phyloP scores from a whole-genome alignment of 2,329 filamentous ascomycete species.

The Epichloe gansuensis region DNA sequence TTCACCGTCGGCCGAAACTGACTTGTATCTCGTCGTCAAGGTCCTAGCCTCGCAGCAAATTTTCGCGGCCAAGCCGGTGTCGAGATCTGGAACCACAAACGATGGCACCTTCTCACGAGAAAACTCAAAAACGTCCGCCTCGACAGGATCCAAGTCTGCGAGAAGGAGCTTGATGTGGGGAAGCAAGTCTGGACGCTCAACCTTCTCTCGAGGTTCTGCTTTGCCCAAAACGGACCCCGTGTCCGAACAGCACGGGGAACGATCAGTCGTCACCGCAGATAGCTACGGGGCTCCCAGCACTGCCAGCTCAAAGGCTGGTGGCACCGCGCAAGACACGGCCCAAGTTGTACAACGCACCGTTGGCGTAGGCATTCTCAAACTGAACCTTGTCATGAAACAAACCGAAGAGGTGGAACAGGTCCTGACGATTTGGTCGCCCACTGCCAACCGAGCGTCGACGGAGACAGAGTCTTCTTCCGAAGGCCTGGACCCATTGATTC shows the following conservation, averaged over 20 bases:
- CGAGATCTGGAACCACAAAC: constrained; percentile 35
- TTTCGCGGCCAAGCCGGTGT: constrained; percentile 30
- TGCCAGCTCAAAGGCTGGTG: constrained; percentile 33
- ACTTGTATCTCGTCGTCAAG: constrained; percentile 74
- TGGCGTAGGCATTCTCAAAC: constrained; percentile 63
- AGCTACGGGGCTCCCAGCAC: constrained; percentile 38
- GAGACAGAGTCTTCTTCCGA: constrained; percentile 48
- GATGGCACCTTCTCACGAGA: constrained; percentile 31
- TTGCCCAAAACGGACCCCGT: constrained; percentile 41
- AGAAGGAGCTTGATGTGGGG: constrained; percentile 61
- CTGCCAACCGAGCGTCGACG: constrained; percentile 37
- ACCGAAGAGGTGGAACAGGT: constrained; percentile 61
- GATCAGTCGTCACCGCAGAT: constrained; percentile 30
- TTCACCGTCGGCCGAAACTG: constrained; percentile 47
- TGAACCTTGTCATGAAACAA: constrained; percentile 63
- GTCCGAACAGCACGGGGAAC: constrained; percentile 36
- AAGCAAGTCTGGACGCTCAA: constrained; percentile 40
- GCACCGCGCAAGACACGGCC: constrained; percentile 9
- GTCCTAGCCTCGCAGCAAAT: constrained; percentile 50
- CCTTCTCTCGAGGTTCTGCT: constrained; percentile 38
- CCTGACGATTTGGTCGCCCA: constrained; percentile 61
- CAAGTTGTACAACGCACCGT: constrained; percentile 42
- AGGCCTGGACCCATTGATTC: constrained; percentile 62
- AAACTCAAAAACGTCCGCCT: constrained; percentile 32
- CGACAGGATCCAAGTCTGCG: constrained; percentile 38